Percentiles rank a stretch among this genome's conserved stretches.
Evolutionary conservation across 2,329 filamentous ascomycete genomes (phyloP).

Genomic region (Penicillium rolfsii): DNA sequence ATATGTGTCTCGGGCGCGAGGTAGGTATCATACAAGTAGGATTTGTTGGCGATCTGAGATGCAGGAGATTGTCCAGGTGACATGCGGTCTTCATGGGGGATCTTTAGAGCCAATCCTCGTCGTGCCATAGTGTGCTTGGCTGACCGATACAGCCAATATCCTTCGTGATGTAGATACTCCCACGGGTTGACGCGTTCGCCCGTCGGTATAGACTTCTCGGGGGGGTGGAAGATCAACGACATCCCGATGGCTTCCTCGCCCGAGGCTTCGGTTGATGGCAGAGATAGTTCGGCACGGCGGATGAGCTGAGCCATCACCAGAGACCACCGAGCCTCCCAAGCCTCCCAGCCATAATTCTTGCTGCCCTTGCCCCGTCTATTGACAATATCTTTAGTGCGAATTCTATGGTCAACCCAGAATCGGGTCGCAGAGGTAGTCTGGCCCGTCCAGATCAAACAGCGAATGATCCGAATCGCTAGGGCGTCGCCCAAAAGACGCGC

Average conservation of each 20-base stretch:
- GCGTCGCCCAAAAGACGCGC: conserved; percentile 84
- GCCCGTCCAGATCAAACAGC: conserved; percentile 79
- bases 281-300: conserved; percentile 55
- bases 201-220: conserved; percentile 55
- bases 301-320: conserved; percentile 64
- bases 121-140: conserved; percentile 56
- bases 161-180: conserved; percentile 63
- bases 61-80: conserved; percentile 60
- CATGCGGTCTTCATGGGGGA: conserved; percentile 62
- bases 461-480: conserved; percentile 76
- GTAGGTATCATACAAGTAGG: conserved; percentile 62
- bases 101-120: conserved; percentile 56
- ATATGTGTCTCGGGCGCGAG: conserved; percentile 62
- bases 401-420: conserved; percentile 77
- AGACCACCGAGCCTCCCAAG: conserved; percentile 82
- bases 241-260: conserved; percentile 28
- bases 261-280: conserved; percentile 40
- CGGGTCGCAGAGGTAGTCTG: conserved; percentile 79
- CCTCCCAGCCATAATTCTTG: conserved; percentile 88
- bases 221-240: conserved; percentile 49
- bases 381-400: conserved; percentile 73
- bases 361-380: conserved; percentile 84
- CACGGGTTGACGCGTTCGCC: conserved; percentile 59
- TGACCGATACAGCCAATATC: conserved; percentile 63
- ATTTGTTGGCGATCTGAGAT: conserved; percentile 58